Evolutionary conservation across 2,329 filamentous ascomycete genomes (phyloP), one percentile per base, ranked within the genome.

Genomic region (Pyrenochaeta sp.): DNA sequence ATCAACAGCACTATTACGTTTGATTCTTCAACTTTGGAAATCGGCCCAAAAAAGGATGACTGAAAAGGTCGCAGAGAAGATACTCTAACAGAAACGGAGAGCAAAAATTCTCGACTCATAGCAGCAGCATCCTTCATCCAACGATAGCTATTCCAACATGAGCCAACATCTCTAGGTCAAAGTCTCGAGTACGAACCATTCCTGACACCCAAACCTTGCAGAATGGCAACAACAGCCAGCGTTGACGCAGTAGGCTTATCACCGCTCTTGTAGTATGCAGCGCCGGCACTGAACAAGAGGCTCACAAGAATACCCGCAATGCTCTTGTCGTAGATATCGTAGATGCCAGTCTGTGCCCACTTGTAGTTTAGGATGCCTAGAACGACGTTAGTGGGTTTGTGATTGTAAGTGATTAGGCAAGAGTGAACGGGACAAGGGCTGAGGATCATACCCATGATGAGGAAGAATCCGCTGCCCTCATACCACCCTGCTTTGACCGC

Each of bases 401-500:
- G 35, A 3, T 18, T 23, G 2, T 6, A 7, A 11, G n/a, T 14
- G 32, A 5, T 20, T 20, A 9, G 12, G 11, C 15, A 17, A 35
- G n/a, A 44, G 6, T 12, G 40, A n/a, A 42, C 7, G 15, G 32
- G 11, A 17, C 32, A 35, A 15, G 10, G 1, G 17, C n/a, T n/a
- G 35, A 51, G 15, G 46, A 18, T 4, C 64, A 33, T 65, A 75
- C 72, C 61, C 47, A 72, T 60, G 15, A 75, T 71, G 2, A 66
- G 46, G 40, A 75, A 73, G 61, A 74, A 75, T 0, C 69, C 68
- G 42, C 67, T 70, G 7, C 73, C 73, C 45, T 75, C 71, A 41
- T 73, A 75, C 73, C 72, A 75, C 9, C 72, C 71, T 3, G 68
- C 65, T 41, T 67, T 69, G n/a, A 70, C 62, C 9, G 71, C 68